Evolutionary conservation across 768 basidiomycete genomes (phyloP).

Genomic region (Pulveroboletus frians): DNA sequence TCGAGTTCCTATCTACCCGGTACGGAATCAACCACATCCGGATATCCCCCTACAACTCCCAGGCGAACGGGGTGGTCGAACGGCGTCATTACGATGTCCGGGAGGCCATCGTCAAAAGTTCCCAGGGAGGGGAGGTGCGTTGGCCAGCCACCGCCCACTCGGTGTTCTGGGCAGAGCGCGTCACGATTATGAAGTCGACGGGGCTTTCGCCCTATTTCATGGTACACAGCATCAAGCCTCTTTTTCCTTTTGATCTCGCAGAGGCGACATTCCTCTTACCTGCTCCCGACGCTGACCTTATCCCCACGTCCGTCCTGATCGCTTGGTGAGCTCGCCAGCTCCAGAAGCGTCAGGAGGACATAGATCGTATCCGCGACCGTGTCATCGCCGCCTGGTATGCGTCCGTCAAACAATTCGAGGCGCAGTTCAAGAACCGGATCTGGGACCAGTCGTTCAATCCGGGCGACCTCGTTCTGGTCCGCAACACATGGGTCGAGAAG

Average conservation of each 20-base stretch:
- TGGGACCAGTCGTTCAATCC: fast-evolving
- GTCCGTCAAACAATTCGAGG: background rate
- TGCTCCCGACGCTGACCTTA: background rate
- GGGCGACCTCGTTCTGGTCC: too few relatives aligned
- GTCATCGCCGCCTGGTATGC: fast-evolving
- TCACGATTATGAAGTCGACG: background rate
- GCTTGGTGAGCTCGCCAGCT: background rate
- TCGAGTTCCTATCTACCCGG: background rate
- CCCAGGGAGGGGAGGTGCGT: background rate
- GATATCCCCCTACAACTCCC: background rate
- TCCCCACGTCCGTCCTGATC: background rate
- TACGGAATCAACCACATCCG: background rate
- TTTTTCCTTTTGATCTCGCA: background rate
- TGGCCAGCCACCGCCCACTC: background rate
- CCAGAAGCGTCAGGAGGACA: background rate
- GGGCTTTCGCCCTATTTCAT: background rate
- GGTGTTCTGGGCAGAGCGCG: too few relatives aligned
- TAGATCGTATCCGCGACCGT: fast-evolving
- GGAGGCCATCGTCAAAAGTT: background rate
- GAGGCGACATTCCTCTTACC: conserved; percentile 21
- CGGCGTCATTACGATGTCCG: background rate
- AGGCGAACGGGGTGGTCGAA: background rate
- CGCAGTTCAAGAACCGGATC: background rate
- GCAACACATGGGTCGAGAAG: too few relatives aligned
- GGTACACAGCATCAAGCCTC: conserved; percentile 24